Conservation (phyloP, 2,329 filamentous ascomycete species). For the Aspergillus sp. region DNA sequence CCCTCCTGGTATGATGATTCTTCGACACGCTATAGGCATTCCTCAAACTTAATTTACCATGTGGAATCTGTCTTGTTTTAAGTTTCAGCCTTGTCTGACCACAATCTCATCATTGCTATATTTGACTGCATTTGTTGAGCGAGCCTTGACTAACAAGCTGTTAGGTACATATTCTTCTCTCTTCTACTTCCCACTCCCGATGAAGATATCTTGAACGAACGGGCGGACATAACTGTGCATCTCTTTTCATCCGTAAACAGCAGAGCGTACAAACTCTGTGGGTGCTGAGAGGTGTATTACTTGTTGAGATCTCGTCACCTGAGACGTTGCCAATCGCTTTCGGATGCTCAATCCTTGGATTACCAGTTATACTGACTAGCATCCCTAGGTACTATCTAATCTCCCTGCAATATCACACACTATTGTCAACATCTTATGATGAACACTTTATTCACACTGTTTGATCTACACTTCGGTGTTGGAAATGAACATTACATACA, state of each 20-base stretch:
- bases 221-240: constrained; percentile 68
- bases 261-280: constrained; percentile 68
- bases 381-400: constrained; percentile 33
- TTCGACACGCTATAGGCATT: constrained; percentile 69
- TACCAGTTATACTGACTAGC: constrained; percentile 28
- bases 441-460: constrained; percentile 72
- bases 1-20: constrained; percentile 60
- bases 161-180: constrained; percentile 39
- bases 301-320: constrained; percentile 74
- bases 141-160: constrained; percentile 37
- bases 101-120: constrained; percentile 22
- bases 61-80: constrained; percentile 65
- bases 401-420: constrained; percentile 22
- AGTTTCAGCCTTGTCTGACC: constrained; percentile 75
- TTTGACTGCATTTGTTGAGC: constrained; percentile 21
- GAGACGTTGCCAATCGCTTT: constrained; percentile 46
- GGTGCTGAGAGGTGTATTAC: constrained; percentile 58
- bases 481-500: constrained; percentile 65
- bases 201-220: constrained; percentile 71
- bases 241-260: constrained; percentile 56
- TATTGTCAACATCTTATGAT: constrained; percentile 59
- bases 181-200: constrained; percentile 35
- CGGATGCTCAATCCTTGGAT: constrained; percentile 24
- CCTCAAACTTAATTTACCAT: constrained; percentile 67
- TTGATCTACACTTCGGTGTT: constrained; percentile 60